A percentile compares a stretch with the other conserved stretches of the same genome.
These are phyloP conservation scores for Fraxinus paxiana DNA, from an alignment of 305 asterid genomes.

Conservation along the genomic window DNA sequence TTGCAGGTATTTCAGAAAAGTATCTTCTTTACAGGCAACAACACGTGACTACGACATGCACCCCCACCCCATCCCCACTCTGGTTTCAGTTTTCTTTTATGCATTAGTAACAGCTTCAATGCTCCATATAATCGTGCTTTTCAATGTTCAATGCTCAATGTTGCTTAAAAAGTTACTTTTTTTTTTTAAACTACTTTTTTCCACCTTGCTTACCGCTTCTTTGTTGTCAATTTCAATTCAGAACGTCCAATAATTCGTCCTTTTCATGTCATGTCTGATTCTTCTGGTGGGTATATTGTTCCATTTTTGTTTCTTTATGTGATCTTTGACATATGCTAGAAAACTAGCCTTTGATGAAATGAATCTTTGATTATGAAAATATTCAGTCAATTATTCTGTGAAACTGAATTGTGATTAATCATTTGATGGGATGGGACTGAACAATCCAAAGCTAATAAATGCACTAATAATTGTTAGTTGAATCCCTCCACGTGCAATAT, in stretches of 20 bases:
- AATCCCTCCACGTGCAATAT: neutral
- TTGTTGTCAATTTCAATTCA: neutral
- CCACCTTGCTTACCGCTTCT: neutral
- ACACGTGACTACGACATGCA: slow-evolving; percentile 62
- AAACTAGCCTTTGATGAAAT: neutral
- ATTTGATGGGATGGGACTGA: neutral
- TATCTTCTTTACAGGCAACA: slow-evolving; percentile 25
- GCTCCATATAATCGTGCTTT: neutral
- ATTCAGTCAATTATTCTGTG: neutral
- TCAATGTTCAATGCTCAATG: neutral
- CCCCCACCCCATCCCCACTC: slow-evolving; percentile 20
- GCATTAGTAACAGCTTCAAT: slow-evolving; percentile 23
- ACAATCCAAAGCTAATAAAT: neutral
- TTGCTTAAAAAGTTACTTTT: neutral
- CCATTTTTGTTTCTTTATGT: neutral
- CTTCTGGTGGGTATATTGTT: neutral
- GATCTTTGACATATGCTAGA: neutral
- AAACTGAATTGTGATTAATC: neutral
- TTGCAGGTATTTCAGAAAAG: neutral
- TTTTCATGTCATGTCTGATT: neutral
- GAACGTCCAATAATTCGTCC: neutral
- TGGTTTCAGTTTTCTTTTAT: neutral
- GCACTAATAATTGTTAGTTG: neutral
- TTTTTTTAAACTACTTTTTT: neutral
- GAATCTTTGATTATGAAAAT: neutral